These are phyloP conservation scores for Suillus americanus DNA, from an alignment of 768 basidiomycete genomes.

Conservation along the genomic window DNA sequence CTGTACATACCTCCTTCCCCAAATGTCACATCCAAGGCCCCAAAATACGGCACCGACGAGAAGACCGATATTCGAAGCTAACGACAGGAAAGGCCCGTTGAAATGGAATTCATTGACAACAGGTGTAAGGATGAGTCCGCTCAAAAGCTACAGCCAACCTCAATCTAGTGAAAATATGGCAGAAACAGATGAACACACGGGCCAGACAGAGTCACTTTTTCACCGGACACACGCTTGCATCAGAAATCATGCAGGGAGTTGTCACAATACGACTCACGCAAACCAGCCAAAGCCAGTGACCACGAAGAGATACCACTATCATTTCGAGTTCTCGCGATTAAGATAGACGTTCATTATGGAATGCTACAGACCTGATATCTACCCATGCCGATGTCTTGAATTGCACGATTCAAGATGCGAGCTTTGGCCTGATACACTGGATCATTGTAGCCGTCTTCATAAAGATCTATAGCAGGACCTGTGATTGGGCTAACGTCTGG, in stretches of 20 bases:
- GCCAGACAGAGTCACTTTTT: conserved; percentile 34
- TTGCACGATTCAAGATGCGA: conserved; percentile 42
- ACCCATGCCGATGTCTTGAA: conserved; percentile 59
- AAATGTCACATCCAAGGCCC: conserved; percentile 50
- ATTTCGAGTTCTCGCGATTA: not conserved
- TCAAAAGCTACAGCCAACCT: conserved; percentile 31
- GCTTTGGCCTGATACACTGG: conserved; percentile 53
- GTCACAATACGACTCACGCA: conserved; percentile 25
- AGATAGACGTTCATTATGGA: not conserved
- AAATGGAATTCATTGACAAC: conserved; percentile 49
- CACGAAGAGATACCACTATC: conserved; percentile 37
- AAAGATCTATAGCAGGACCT: conserved; percentile 23
- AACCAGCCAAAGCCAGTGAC: conserved; percentile 45
- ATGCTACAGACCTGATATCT: conserved; percentile 44
- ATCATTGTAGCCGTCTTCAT: conserved; percentile 38
- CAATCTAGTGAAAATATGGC: not conserved
- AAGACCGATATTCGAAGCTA: conserved; percentile 54
- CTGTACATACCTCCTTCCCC: conserved; percentile 43
- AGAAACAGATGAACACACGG: conserved; percentile 23
- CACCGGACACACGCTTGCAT: not conserved
- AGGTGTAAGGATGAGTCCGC: conserved; percentile 46
- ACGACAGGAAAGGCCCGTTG: conserved; percentile 45
- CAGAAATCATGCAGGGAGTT: not conserved
- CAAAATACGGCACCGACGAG: conserved; percentile 50
- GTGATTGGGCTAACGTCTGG: not conserved